Conservation (phyloP, 2,329 filamentous ascomycete species). For the Pestalotiopsis sp. region DNA sequence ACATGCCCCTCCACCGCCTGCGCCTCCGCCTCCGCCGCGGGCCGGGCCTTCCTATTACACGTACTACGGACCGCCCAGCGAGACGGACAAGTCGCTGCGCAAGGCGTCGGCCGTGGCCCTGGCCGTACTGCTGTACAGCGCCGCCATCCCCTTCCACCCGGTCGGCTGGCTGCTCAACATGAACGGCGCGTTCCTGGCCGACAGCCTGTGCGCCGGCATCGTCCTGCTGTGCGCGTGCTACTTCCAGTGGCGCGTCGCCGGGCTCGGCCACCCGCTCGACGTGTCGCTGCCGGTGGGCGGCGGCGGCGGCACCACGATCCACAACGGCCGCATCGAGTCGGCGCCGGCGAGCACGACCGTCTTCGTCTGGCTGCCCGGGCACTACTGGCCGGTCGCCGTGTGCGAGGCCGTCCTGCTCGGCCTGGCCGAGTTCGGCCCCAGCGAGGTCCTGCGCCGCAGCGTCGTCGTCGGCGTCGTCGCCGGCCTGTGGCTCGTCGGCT, state of each 20-base stretch:
- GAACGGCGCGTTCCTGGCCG: constrained; percentile 41
- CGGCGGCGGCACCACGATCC: constrained; percentile 9
- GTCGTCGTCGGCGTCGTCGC: constrained; percentile 17
- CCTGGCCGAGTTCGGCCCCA: constrained; percentile 21
- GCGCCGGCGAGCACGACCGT: background rate
- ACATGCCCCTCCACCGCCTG: background rate
- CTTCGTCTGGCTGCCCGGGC: constrained; percentile 20
- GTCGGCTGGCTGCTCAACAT: constrained; percentile 17
- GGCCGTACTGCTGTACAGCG: constrained; percentile 20
- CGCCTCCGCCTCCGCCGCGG: background rate
- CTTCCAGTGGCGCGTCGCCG: constrained; percentile 22
- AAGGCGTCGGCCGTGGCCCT: constrained; percentile 17
- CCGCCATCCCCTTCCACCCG: constrained; percentile 21
- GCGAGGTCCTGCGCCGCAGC: constrained; percentile 17
- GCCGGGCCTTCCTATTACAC: background rate
- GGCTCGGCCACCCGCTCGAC: constrained; percentile 15
- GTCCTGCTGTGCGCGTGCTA: constrained; percentile 35
- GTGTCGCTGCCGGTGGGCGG: constrained; percentile 13
- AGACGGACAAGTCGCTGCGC: constrained; percentile 11
- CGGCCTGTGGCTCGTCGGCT: constrained; percentile 20
- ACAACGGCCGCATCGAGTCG: constrained; percentile 18
- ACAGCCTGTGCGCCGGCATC: constrained; percentile 42
- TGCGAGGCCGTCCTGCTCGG: constrained; percentile 20
- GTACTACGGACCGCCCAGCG: constrained; percentile 11
- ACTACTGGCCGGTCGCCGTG: constrained; percentile 20